A percentile compares a stretch with the other conserved stretches of the same genome.
These are phyloP conservation scores for Arxiozyma telluris DNA, from an alignment of 1,139 yeast genomes.

Conservation along the genomic window DNA sequence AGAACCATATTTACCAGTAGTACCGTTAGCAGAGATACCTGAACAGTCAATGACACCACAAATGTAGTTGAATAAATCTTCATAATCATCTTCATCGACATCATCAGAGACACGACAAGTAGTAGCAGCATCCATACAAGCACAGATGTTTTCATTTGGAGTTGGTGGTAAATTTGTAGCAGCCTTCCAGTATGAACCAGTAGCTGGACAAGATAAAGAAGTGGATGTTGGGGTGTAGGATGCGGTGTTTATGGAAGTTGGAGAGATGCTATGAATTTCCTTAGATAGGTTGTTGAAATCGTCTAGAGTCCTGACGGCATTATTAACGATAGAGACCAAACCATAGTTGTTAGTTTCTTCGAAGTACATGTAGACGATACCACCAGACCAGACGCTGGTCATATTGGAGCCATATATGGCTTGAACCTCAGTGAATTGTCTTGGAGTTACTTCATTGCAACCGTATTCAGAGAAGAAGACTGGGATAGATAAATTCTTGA, in stretches of 20 bases:
- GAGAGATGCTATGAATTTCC: conserved; percentile 47
- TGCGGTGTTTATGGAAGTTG: conserved; percentile 47
- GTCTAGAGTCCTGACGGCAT: conserved; percentile 45
- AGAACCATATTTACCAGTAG: conserved; percentile 54
- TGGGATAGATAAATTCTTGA: conserved; percentile 58
- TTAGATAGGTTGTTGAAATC: conserved; percentile 50
- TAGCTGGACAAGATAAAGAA: conserved; percentile 44
- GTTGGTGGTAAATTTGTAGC: conserved; percentile 65
- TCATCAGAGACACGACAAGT: conserved; percentile 46
- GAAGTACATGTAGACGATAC: conserved; percentile 77
- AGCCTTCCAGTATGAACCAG: conserved; percentile 48
- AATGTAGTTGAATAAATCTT: conserved; percentile 45
- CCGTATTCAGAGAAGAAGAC: conserved; percentile 76
- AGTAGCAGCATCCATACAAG: conserved; percentile 46
- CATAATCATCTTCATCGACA: conserved; percentile 45
- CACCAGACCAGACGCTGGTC: conserved; percentile 84
- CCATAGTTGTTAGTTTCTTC: conserved; percentile 70
- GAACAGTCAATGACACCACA: conserved; percentile 45
- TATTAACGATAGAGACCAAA: conserved; percentile 49
- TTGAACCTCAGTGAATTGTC: conserved; percentile 63
- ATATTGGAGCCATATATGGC: conserved; percentile 51
- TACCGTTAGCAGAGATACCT: conserved; percentile 54
- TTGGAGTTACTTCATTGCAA: conserved; percentile 54
- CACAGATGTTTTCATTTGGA: conserved; percentile 55
- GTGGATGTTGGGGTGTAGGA: conserved; percentile 42